Conservation (phyloP, 192 early-diverging fungal genomes). For the Lobosporangium transversale region DNA sequence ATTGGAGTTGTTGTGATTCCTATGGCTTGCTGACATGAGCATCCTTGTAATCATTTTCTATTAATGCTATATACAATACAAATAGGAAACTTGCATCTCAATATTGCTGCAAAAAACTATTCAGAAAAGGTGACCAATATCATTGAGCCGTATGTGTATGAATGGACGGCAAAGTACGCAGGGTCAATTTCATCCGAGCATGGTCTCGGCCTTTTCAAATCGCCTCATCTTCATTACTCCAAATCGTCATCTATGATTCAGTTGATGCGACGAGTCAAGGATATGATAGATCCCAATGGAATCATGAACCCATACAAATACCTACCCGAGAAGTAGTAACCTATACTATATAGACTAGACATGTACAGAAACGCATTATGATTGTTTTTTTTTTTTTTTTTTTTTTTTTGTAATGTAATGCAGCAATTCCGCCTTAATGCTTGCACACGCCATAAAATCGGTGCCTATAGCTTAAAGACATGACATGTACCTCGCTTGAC, state of each 20-base stretch:
- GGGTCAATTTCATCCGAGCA: slow-evolving; percentile 72
- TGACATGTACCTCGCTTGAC: too few relatives aligned
- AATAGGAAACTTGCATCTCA: slow-evolving; percentile 89
- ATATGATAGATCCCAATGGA: slow-evolving; percentile 93
- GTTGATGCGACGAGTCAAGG: slow-evolving; percentile 88
- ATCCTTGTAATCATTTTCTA: slow-evolving; percentile 7
- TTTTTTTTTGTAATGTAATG: too few relatives aligned
- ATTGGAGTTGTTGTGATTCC: not conserved
- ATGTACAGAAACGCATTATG: too few relatives aligned
- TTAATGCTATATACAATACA: not conserved
- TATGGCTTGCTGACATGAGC: not conserved
- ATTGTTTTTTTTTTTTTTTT: too few relatives aligned
- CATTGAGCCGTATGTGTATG: slow-evolving; percentile 94
- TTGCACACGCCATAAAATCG: too few relatives aligned
- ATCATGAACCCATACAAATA: slow-evolving; percentile 94
- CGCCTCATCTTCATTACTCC: slow-evolving; percentile 80
- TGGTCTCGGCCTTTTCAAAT: slow-evolving; percentile 88
- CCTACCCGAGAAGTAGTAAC: slow-evolving; percentile 53
- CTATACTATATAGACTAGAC: not conserved
- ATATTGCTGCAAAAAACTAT: slow-evolving; percentile 78
- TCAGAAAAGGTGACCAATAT: slow-evolving; percentile 69
- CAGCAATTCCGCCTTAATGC: too few relatives aligned
- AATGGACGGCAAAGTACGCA: slow-evolving; percentile 70
- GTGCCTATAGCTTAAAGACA: too few relatives aligned
- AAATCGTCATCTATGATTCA: slow-evolving; percentile 85